Conservation (phyloP, 179 eudicot genomes). For the Spergularia azorica region DNA sequence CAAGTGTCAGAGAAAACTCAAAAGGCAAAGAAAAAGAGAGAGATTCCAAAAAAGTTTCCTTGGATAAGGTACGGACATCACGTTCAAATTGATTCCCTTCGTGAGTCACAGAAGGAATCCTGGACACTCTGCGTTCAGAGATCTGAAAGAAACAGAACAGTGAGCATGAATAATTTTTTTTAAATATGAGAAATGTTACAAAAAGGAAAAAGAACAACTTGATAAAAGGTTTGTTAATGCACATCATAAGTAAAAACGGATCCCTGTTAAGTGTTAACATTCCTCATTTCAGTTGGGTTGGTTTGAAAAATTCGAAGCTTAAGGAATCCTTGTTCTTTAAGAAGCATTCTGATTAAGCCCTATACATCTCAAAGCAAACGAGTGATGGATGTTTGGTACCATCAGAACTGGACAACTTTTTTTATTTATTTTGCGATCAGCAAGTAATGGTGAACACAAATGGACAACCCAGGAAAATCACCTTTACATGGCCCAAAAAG, state of each 20-base stretch:
- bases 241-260: neutral
- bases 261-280: too few relatives aligned
- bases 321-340: too few relatives aligned
- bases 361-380: neutral
- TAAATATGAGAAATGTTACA: neutral
- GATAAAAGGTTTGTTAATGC: neutral
- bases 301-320: too few relatives aligned
- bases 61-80: conserved; percentile 45
- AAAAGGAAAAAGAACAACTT: neutral
- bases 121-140: conserved; percentile 46
- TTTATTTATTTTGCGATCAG: neutral
- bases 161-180: neutral
- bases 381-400: neutral
- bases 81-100: conserved; percentile 84
- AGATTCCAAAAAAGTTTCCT: neutral
- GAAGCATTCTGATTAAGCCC: neutral
- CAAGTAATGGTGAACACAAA: neutral
- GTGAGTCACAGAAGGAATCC: conserved; percentile 65
- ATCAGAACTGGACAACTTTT: neutral
- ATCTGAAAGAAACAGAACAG: conserved; percentile 47
- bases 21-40: neutral
- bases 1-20: conserved; percentile 21
- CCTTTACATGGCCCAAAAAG: too few relatives aligned
- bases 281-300: too few relatives aligned
- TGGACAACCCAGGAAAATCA: too few relatives aligned